Conservation (phyloP, 805 yeast genomes). For the Spathaspora gorwiae region DNA sequence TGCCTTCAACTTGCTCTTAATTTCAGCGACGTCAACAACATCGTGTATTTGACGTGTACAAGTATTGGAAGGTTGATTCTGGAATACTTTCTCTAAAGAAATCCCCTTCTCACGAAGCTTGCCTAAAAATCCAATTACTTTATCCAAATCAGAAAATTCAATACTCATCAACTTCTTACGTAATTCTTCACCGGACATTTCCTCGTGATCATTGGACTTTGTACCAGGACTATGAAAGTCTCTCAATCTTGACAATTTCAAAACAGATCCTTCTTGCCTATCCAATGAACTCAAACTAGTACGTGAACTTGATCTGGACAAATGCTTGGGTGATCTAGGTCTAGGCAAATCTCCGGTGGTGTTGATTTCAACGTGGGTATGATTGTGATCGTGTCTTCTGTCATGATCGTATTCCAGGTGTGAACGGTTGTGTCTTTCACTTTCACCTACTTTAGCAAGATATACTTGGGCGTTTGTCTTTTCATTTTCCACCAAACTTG, state of each 20-base stretch:
- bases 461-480: conserved; percentile 4
- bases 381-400: not conserved
- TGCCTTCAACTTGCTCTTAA: conserved; percentile 13
- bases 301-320: conserved; percentile 24
- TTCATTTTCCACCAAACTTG: conserved; percentile 21
- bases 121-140: conserved; percentile 27
- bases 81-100: conserved; percentile 21
- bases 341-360: conserved; percentile 3
- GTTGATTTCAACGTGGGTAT: conserved; percentile 2
- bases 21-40: conserved; percentile 12
- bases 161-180: conserved; percentile 26
- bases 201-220: conserved; percentile 7
- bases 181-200: conserved; percentile 36
- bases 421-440: conserved; percentile 14
- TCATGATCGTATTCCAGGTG: conserved; percentile 4
- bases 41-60: conserved; percentile 5
- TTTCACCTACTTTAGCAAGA: conserved; percentile 16
- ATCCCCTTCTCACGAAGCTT: conserved; percentile 30
- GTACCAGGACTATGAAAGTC: conserved; percentile 13
- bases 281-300: conserved; percentile 31
- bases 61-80: conserved; percentile 1
- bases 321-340: conserved; percentile 10
- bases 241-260: conserved; percentile 30
- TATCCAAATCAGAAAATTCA: conserved; percentile 31
- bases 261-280: conserved; percentile 39